phyloP scores from a whole-genome alignment of 192 early-diverging fungal species.

The Chytriomyces sp. region DNA sequence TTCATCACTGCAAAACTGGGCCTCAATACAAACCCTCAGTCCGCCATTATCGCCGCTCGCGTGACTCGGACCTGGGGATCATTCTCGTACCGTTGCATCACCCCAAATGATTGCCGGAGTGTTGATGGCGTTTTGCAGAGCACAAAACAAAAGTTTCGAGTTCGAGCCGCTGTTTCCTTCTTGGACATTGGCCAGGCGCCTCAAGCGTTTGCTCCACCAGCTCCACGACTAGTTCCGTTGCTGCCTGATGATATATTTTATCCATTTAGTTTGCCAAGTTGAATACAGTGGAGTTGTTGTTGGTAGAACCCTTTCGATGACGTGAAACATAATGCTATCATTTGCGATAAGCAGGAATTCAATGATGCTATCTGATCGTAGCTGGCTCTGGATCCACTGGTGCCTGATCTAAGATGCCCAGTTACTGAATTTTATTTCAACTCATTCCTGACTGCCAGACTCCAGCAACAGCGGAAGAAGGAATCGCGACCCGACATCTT shows the following conservation, averaged over 20 bases:
- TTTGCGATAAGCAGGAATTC: neutral
- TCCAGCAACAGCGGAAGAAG: constrained; percentile 11
- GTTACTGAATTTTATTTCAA: neutral
- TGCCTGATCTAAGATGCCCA: too few relatives aligned
- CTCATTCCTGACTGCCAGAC: neutral
- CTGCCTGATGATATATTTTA: constrained; percentile 30
- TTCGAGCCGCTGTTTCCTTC: constrained; percentile 18
- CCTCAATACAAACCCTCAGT: constrained; percentile 5
- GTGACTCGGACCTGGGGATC: constrained; percentile 8
- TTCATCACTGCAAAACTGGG: constrained; percentile 22
- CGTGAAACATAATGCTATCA: neutral
- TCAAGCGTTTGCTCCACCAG: constrained; percentile 11
- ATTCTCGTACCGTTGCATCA: constrained; percentile 19
- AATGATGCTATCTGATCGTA: neutral
- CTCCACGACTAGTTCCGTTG: constrained; percentile 17
- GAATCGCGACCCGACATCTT: constrained; percentile 21
- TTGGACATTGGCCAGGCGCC: neutral
- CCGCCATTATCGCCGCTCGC: constrained; percentile 10
- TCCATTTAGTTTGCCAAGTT: constrained; percentile 15
- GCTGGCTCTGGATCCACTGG: neutral
- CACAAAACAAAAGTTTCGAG: constrained; percentile 7
- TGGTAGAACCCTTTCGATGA: neutral
- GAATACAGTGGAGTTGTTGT: neutral
- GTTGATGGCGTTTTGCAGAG: neutral
- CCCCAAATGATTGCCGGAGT: constrained; percentile 9